These are phyloP conservation scores for Monosporozyma servazzii DNA, from an alignment of 805 yeast species.

Conservation along the genomic window DNA sequence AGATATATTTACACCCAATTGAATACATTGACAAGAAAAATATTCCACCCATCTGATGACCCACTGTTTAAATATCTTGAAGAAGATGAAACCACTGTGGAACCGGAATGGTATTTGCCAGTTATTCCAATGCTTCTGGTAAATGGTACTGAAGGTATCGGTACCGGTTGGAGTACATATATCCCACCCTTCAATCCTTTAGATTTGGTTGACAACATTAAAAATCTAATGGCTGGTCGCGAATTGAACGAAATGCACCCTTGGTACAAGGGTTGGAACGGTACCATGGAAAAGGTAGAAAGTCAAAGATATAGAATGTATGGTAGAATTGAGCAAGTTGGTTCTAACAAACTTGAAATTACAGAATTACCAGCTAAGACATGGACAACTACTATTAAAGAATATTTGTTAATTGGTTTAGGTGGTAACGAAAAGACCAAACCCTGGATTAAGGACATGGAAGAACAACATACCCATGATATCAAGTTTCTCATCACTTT, in stretches of 20 bases:
- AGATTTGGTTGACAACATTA: slow-evolving; percentile 70
- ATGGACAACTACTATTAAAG: slow-evolving; percentile 91
- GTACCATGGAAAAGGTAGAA: slow-evolving; percentile 55
- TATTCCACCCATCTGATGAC: slow-evolving; percentile 74
- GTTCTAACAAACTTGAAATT: slow-evolving; percentile 72
- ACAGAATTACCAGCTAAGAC: slow-evolving; percentile 86
- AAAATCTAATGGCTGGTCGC: slow-evolving; percentile 63
- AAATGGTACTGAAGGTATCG: slow-evolving; percentile 96
- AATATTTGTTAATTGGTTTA: slow-evolving; percentile 64
- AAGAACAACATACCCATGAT: slow-evolving; percentile 82
- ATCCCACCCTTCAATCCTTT: slow-evolving; percentile 85
- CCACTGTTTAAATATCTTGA: slow-evolving; percentile 69
- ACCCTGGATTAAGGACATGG: slow-evolving; percentile 90
- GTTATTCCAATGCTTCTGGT: slow-evolving; percentile 91
- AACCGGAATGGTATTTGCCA: slow-evolving; percentile 93
- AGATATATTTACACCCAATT: slow-evolving; percentile 91
- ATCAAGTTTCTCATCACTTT: slow-evolving; percentile 73
- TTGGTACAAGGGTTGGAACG: slow-evolving; percentile 96
- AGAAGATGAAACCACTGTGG: slow-evolving; percentile 90
- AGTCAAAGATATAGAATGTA: slow-evolving; percentile 64
- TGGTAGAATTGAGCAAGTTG: slow-evolving; percentile 76
- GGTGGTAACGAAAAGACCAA: slow-evolving; percentile 63
- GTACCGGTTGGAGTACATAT: slow-evolving; percentile 96
- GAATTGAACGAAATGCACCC: slow-evolving; percentile 69
- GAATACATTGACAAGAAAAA: slow-evolving; percentile 59